These are phyloP conservation scores for Boletus vermiculosoides DNA, from an alignment of 768 basidiomycete species.

Conservation along the genomic window DNA sequence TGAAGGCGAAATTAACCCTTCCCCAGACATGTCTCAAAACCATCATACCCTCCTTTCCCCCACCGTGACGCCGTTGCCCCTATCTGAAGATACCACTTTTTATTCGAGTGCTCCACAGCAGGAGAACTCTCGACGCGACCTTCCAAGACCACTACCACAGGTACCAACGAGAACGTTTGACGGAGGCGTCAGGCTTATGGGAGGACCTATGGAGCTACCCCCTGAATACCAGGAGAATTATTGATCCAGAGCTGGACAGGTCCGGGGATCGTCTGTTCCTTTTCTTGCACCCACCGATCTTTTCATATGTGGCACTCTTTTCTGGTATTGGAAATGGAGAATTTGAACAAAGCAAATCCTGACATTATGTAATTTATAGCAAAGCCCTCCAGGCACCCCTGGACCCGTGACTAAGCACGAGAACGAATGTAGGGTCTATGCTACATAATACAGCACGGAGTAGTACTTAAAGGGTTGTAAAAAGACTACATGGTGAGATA, in stretches of 20 bases:
- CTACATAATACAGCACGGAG: no score
- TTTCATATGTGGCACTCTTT: background rate
- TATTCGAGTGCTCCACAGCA: background rate
- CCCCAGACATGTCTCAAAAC: background rate
- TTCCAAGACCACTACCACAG: background rate
- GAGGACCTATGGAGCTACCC: background rate
- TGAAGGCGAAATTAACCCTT: background rate
- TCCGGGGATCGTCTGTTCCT: background rate
- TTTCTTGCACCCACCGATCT: background rate
- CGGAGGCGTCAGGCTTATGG: conserved; percentile 1
- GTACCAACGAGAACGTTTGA: conserved; percentile 3
- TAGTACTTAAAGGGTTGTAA: no score
- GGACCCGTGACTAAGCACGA: no score
- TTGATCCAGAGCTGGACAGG: background rate
- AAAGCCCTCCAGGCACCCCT: no score
- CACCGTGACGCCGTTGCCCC: background rate
- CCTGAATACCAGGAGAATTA: conserved; percentile 5
- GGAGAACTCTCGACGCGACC: background rate
- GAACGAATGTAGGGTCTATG: no score
- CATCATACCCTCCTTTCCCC: background rate
- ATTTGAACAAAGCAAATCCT: background rate
- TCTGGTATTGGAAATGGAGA: background rate
- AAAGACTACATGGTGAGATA: no score
- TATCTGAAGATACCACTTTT: background rate
- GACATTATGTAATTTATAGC: no score